A percentile compares a stretch with the other conserved stretches of the same genome.
Conservation (phyloP, 257 asterid genomes). For the Anisodus tanguticus region DNA sequence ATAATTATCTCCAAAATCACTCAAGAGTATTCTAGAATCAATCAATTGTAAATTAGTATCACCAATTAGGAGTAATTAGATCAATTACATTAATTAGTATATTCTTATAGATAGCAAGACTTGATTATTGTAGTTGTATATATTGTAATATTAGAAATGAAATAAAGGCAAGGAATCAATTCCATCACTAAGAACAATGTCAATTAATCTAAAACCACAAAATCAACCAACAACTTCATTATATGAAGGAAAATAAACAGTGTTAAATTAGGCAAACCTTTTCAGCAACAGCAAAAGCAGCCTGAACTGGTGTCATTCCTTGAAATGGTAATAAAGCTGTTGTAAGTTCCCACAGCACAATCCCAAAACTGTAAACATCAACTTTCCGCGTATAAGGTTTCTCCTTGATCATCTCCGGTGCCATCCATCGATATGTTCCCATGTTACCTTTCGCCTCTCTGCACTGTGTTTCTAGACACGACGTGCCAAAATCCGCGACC, state of each 20-base stretch:
- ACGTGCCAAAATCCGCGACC: conserved; percentile 48
- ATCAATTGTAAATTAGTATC: no score
- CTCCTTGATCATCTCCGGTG: conserved; percentile 65
- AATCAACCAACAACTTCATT: not conserved
- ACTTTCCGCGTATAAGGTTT: conserved; percentile 61
- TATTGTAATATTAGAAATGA: no score
- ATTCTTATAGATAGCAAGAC: no score
- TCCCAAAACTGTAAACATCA: conserved; percentile 73
- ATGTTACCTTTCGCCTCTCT: conserved; percentile 44
- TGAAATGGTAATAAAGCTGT: conserved; percentile 70
- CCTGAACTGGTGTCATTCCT: conserved; percentile 70
- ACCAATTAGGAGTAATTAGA: no score
- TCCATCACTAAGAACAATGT: not conserved
- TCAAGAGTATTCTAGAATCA: no score
- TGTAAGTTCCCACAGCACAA: conserved; percentile 66
- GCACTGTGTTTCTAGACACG: conserved; percentile 47
- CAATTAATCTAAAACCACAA: not conserved
- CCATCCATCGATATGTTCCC: conserved; percentile 60
- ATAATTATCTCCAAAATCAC: no score
- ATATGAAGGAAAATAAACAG: not conserved
- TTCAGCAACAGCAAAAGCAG: conserved; percentile 68
- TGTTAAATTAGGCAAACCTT: conserved; percentile 37
- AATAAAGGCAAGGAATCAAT: no score
- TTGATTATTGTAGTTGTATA: no score
- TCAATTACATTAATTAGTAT: no score